A percentile compares a stretch with the other conserved stretches of the same genome.
These are phyloP conservation scores for Xanthoconium purpureum DNA, from an alignment of 768 basidiomycete species.

Conservation along the genomic window DNA sequence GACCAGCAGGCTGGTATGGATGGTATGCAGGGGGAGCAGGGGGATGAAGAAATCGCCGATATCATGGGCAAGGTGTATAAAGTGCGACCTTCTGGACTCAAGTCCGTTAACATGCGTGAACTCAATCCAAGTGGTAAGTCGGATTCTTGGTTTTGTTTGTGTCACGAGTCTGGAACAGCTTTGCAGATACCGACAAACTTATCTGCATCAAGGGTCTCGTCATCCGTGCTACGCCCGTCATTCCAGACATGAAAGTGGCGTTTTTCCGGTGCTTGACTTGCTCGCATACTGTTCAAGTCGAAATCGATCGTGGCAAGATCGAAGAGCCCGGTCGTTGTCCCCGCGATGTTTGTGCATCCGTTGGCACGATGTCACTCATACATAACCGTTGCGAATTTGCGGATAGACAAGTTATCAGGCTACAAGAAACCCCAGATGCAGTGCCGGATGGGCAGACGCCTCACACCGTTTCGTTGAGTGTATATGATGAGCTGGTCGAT, in stretches of 20 bases:
- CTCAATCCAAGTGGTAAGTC: conserved; percentile 84
- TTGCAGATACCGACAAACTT: conserved; percentile 93
- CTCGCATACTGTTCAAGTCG: conserved; percentile 94
- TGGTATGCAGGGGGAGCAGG: conserved; percentile 72
- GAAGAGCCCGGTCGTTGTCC: conserved; percentile 90
- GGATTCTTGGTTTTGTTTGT: not conserved
- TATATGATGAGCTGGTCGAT: conserved; percentile 98
- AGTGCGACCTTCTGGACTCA: conserved; percentile 85
- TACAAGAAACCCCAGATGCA: conserved; percentile 97
- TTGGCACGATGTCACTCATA: conserved; percentile 90
- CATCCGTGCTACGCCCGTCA: conserved; percentile 95
- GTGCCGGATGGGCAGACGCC: conserved; percentile 99
- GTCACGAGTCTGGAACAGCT: not conserved
- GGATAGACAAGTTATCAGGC: conserved; percentile 89
- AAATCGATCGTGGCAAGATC: conserved; percentile 97
- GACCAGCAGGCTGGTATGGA: conserved; percentile 70
- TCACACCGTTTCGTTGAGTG: conserved; percentile 93
- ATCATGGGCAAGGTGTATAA: conserved; percentile 89
- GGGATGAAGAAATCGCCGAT: conserved; percentile 83
- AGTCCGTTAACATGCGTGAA: conserved; percentile 88
- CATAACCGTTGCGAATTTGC: conserved; percentile 98
- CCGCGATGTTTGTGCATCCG: conserved; percentile 84
- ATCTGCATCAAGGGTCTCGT: conserved; percentile 95
- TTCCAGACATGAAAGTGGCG: conserved; percentile 98
- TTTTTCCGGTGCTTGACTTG: conserved; percentile 98